phyloP scores from a whole-genome alignment of 768 basidiomycete genomes.

The Sarcodon sp. region DNA sequence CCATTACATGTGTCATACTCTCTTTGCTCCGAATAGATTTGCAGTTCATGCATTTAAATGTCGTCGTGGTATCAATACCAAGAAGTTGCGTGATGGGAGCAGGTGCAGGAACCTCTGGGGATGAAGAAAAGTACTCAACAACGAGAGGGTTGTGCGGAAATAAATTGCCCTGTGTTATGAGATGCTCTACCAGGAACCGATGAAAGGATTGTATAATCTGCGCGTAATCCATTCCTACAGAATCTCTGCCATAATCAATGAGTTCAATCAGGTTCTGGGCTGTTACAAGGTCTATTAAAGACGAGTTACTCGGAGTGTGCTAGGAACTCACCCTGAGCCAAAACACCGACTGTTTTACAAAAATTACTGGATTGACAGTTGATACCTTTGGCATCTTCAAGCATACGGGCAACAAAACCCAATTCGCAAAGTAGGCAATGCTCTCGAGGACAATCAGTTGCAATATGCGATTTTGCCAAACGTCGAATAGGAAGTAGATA shows the following conservation, averaged over 20 bases:
- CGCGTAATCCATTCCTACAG: slow-evolving; percentile 62
- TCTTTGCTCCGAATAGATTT: slow-evolving; percentile 61
- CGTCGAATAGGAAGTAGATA: slow-evolving; percentile 66
- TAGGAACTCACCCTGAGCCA: slow-evolving; percentile 58
- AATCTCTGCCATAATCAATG: slow-evolving; percentile 77
- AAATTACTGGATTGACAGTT: slow-evolving; percentile 98
- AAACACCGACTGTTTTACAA: slow-evolving; percentile 82
- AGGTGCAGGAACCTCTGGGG: slow-evolving; percentile 24
- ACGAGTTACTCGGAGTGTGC: not conserved
- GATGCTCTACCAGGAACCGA: slow-evolving; percentile 81
- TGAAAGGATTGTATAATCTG: slow-evolving; percentile 93
- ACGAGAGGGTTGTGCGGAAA: slow-evolving; percentile 47
- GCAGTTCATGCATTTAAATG: slow-evolving; percentile 67
- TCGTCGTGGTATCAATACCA: slow-evolving; percentile 66
- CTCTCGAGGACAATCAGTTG: slow-evolving; percentile 76
- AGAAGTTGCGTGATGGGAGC: slow-evolving; percentile 81
- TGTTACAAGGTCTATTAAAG: slow-evolving; percentile 11
- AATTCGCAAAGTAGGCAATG: slow-evolving; percentile 92
- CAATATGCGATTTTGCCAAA: slow-evolving; percentile 86
- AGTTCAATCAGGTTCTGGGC: slow-evolving; percentile 75
- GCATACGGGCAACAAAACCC: slow-evolving; percentile 89
- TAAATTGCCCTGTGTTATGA: slow-evolving; percentile 60
- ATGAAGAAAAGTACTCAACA: slow-evolving; percentile 19
- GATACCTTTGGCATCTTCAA: slow-evolving; percentile 86
- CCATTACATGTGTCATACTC: slow-evolving; percentile 71